Evolutionary conservation across 192 early-diverging fungal species (phyloP).

Genomic region (Coemansia biformis): DNA sequence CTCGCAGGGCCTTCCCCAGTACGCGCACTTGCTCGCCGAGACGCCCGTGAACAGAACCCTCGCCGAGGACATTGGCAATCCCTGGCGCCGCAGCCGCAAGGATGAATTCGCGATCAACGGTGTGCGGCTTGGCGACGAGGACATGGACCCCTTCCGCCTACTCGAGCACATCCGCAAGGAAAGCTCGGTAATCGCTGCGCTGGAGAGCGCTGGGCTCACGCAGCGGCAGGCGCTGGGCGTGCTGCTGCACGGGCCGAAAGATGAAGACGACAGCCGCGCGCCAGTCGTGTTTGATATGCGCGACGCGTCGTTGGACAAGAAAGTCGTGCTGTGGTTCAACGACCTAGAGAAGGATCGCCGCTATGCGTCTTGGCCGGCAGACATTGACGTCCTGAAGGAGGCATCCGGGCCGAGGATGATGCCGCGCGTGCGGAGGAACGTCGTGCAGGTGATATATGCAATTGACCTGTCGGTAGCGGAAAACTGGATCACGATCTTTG

Average conservation of each 20-base stretch:
- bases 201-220: conserved; percentile 46
- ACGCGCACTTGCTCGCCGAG: conserved; percentile 66
- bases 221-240: conserved; percentile 25
- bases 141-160: conserved; percentile 63
- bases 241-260: conserved; percentile 3
- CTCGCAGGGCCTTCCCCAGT: conserved; percentile 84
- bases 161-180: conserved; percentile 58
- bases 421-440: conserved; percentile 69
- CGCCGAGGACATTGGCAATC: conserved; percentile 28
- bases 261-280: background rate
- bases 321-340: conserved; percentile 79
- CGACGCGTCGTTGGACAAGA: conserved; percentile 48
- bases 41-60: conserved; percentile 51
- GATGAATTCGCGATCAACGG: conserved; percentile 64
- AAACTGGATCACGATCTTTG: conserved; percentile 56
- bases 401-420: conserved; percentile 67
- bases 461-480: conserved; percentile 60
- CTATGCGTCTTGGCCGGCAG: conserved; percentile 65
- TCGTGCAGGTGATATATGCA: conserved; percentile 67
- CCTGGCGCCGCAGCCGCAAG: conserved; percentile 12
- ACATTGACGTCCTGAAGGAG: conserved; percentile 53
- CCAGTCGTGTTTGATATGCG: conserved; percentile 71
- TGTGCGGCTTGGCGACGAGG: conserved; percentile 44
- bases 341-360: conserved; percentile 79
- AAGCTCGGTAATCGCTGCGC: conserved; percentile 39